phyloP scores from a whole-genome alignment of 805 yeast species.

The Scheffersomyces spartinae region DNA sequence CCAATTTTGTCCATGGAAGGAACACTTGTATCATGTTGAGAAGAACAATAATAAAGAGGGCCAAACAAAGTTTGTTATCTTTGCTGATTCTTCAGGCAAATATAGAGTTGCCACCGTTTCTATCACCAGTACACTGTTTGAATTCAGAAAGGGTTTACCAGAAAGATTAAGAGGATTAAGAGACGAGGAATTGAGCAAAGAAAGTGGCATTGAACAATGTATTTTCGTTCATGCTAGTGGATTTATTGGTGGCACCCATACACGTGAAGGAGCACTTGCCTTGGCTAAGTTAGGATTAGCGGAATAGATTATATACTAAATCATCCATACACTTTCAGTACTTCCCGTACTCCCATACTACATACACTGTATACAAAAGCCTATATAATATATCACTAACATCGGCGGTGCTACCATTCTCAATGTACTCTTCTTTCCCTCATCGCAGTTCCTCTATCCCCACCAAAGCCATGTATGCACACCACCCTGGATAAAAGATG shows the following conservation, averaged over 20 bases:
- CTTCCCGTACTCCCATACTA: background rate
- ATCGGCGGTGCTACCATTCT: background rate
- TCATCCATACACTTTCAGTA: background rate
- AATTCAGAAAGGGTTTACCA: constrained; percentile 78
- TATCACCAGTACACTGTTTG: constrained; percentile 65
- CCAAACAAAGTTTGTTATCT: constrained; percentile 62
- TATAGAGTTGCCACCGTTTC: constrained; percentile 94
- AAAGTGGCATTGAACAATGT: constrained; percentile 77
- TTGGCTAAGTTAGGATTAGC: constrained; percentile 46
- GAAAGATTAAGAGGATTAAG: constrained; percentile 93
- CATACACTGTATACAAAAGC: background rate
- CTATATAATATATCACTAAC: background rate
- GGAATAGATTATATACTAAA: constrained; percentile 2
- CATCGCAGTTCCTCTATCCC: no score
- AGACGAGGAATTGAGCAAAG: constrained; percentile 66
- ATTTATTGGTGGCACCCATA: constrained; percentile 88
- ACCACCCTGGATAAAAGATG: no score
- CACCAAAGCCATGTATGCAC: no score
- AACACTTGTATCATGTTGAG: constrained; percentile 72
- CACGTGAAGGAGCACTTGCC: constrained; percentile 64
- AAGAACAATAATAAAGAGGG: constrained; percentile 43
- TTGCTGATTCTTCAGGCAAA: constrained; percentile 55
- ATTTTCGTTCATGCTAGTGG: constrained; percentile 94
- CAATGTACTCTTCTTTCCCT: no score
- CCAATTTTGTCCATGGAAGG: constrained; percentile 92